Conservation (phyloP, 169 alveolate species). For the Plasmodium ovale region DNA sequence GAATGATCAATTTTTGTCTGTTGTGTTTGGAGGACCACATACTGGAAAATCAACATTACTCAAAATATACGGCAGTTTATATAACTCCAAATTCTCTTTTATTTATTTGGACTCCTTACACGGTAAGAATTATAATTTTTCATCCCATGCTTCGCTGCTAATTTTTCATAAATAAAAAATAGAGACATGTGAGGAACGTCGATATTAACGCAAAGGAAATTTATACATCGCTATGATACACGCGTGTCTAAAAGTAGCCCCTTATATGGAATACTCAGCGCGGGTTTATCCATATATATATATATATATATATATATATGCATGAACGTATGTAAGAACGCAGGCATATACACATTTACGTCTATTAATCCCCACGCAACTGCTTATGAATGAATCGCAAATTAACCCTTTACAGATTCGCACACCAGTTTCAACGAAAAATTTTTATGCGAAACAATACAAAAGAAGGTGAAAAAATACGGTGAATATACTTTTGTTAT, state of each 20-base stretch:
- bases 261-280: too few species aligned
- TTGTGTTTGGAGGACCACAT: constrained; percentile 31
- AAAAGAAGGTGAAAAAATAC: constrained; percentile 49
- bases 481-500: constrained; percentile 45
- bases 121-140: constrained; percentile 43
- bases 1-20: constrained; percentile 23
- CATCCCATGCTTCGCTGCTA: too few species aligned
- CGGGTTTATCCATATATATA: too few species aligned
- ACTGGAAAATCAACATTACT: constrained; percentile 61
- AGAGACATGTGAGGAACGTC: too few species aligned
- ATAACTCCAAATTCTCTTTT: constrained; percentile 20
- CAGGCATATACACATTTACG: too few species aligned
- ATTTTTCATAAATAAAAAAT: too few species aligned
- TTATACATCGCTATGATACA: too few species aligned
- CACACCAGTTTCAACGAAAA: constrained; percentile 24
- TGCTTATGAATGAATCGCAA: not conserved
- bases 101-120: constrained; percentile 59
- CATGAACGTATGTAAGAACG: too few species aligned
- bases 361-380: not conserved
- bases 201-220: too few species aligned
- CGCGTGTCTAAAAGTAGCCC: too few species aligned
- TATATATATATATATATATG: too few species aligned
- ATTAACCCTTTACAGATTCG: constrained; percentile 23
- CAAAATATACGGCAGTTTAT: constrained; percentile 53
- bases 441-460: constrained; percentile 31